A percentile compares a stretch with the other conserved stretches of the same genome.
phyloP scores from a whole-genome alignment of 1,139 yeast genomes.

The Blastobotrys elegans region DNA sequence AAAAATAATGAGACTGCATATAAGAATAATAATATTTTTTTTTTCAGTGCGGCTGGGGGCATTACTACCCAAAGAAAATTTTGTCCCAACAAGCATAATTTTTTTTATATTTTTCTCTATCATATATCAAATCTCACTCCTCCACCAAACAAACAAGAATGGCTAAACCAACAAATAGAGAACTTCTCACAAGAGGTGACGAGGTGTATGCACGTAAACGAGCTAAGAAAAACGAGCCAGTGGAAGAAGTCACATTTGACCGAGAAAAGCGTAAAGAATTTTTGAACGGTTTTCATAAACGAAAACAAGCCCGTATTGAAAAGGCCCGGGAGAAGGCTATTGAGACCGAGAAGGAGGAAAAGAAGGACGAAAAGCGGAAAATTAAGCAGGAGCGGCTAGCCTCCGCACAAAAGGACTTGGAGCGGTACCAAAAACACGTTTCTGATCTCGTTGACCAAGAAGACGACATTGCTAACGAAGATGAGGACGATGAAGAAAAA shows the following conservation, averaged over 20 bases:
- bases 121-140: not conserved
- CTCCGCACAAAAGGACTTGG: constrained; percentile 52
- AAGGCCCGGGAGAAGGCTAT: constrained; percentile 70
- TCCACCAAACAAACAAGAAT: not conserved
- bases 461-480: constrained; percentile 21
- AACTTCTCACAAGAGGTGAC: constrained; percentile 77
- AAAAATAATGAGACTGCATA: too few species aligned
- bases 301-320: constrained; percentile 83
- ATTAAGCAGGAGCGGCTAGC: constrained; percentile 66
- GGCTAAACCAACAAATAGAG: constrained; percentile 48
- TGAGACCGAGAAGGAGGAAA: constrained; percentile 69
- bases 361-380: constrained; percentile 63
- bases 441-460: constrained; percentile 6
- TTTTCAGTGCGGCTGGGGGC: too few species aligned
- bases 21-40: too few species aligned
- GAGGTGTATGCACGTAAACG: constrained; percentile 68
- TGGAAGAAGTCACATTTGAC: constrained; percentile 78
- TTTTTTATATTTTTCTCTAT: not conserved
- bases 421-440: constrained; percentile 39
- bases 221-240: constrained; percentile 50
- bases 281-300: constrained; percentile 91
- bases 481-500: constrained; percentile 18
- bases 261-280: constrained; percentile 69
- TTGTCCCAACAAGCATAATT: too few species aligned
- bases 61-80: too few species aligned